Evolutionary conservation across 495 filamentous ascomycete genomes (phyloP), one percentile per base, ranked within the genome.

Genomic region (Parmelia sp.): DNA sequence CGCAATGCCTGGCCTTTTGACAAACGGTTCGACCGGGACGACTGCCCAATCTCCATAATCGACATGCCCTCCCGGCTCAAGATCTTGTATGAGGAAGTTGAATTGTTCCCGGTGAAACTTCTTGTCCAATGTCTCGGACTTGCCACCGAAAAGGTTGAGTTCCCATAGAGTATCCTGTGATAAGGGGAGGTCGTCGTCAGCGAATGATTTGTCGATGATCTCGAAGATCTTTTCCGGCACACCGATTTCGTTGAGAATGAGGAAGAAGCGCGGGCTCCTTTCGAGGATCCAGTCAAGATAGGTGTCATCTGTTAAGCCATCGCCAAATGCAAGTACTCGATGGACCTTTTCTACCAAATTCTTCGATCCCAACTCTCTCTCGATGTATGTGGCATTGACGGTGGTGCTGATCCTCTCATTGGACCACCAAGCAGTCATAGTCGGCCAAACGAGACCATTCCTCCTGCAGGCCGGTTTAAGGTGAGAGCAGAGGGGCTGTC

Each of bases 211-310:
- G 71, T 96, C 91, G 55, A 96, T 86, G 47, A 92, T 77, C 23
- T 85, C 83, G 69, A 96, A 96, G 58, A 96, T 95, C 73, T 88
- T 88, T 64, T 91, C 87, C 0, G 92, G 87, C 17, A 91, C 83
- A 0, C 88, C 90, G 58, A 96, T 79, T 63, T 92, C 88, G 47
- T 86, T 80, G 39, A 96, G 81, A 39, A 92, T 89, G 39, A 97
- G 80, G 68, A 96, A 97, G 60, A 96, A 82, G 62, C 86, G 83
- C 66, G 83, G 88, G 6, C 90, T 87, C 68, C 87, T 88, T 65
- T 88, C 77, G 58, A 95, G 78, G 64, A 97, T 95, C 89, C 90
- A 95, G 68, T 96, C 92, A 74, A 90, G 86, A 71, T 96, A 97
- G 1, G 91, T 95, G 67, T 90, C 87, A 69, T 91, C 90, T 2